These are phyloP conservation scores for Picea glauca DNA, from an alignment of 75 land plant species.

Conservation along the genomic window DNA sequence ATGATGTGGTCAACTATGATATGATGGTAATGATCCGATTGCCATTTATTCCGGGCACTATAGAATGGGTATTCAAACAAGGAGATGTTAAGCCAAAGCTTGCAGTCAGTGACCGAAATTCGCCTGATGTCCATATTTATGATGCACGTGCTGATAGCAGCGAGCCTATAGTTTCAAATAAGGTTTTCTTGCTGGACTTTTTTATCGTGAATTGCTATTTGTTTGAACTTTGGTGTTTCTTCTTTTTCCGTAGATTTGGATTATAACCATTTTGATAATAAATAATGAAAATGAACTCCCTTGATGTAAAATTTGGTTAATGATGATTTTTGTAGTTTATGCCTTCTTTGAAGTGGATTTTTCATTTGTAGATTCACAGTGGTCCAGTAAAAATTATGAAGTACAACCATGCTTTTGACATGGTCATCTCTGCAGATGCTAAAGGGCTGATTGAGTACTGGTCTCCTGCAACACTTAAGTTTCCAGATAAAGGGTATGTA, in stretches of 20 bases:
- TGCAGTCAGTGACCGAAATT: conserved; percentile 79
- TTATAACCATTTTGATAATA: conserved; percentile 1
- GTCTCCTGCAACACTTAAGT: conserved; percentile 75
- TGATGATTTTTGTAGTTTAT: conserved; percentile 1
- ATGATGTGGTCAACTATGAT: conserved; percentile 98
- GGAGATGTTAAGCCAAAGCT: conserved; percentile 92
- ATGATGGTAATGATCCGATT: conserved; percentile 98
- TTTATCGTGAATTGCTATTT: background rate
- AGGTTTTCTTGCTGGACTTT: conserved; percentile 36
- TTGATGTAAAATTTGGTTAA: background rate
- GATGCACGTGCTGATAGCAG: conserved; percentile 90
- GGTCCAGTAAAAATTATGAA: conserved; percentile 77
- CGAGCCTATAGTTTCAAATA: conserved; percentile 68
- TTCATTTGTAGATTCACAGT: conserved; percentile 59
- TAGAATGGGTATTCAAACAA: conserved; percentile 94
- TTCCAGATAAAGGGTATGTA: conserved; percentile 71
- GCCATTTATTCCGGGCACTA: conserved; percentile 71
- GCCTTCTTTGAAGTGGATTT: background rate
- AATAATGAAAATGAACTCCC: background rate
- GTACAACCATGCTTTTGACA: conserved; percentile 70
- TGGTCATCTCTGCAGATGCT: conserved; percentile 82
- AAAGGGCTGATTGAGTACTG: conserved; percentile 92
- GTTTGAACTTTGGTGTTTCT: background rate
- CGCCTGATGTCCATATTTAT: conserved; percentile 77
- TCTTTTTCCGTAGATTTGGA: background rate